Conservation (phyloP, 1,284 basidiomycete genomes). For the Pseudozyma sp. region DNA sequence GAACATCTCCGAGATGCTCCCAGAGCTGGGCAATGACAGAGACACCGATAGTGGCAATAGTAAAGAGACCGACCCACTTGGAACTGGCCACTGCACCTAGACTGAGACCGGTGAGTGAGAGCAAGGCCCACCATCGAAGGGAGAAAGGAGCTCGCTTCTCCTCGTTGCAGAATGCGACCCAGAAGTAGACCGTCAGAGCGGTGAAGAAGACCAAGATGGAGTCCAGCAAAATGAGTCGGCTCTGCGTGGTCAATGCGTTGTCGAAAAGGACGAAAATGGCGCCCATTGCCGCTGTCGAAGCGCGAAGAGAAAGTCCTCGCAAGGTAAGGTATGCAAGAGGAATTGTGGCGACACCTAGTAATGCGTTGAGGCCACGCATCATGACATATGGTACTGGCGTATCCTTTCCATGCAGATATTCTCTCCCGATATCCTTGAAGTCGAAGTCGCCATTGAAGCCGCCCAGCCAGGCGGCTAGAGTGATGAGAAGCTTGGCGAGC, state of each 20-base stretch:
- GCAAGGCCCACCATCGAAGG: conserved; percentile 89
- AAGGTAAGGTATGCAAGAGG: conserved; percentile 94
- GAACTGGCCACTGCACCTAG: conserved; percentile 92
- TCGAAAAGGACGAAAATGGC: conserved; percentile 94
- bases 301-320: conserved; percentile 83
- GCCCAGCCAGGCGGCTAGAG: conserved; percentile 84
- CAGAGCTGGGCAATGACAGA: conserved; percentile 89
- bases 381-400: conserved; percentile 88
- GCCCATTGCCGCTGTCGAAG: conserved; percentile 88
- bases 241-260: conserved; percentile 94
- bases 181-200: conserved; percentile 85
- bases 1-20: conserved; percentile 87
- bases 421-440: conserved; percentile 89
- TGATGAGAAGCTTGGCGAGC: conserved; percentile 93
- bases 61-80: conserved; percentile 99
- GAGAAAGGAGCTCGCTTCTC: conserved; percentile 82
- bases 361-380: conserved; percentile 91
- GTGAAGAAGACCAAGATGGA: conserved; percentile 98
- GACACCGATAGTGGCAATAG: conserved; percentile 92
- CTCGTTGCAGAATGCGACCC: conserved; percentile 90
- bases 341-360: conserved; percentile 88
- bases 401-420: conserved; percentile 63
- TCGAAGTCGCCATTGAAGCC: conserved; percentile 96
- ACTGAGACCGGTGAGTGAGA: conserved; percentile 85
- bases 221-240: conserved; percentile 94